Percentiles rank a stretch among this genome's conserved stretches.
These are phyloP conservation scores for Leptographium lundbergii DNA, from an alignment of 2,329 filamentous ascomycete genomes.

Conservation along the genomic window DNA sequence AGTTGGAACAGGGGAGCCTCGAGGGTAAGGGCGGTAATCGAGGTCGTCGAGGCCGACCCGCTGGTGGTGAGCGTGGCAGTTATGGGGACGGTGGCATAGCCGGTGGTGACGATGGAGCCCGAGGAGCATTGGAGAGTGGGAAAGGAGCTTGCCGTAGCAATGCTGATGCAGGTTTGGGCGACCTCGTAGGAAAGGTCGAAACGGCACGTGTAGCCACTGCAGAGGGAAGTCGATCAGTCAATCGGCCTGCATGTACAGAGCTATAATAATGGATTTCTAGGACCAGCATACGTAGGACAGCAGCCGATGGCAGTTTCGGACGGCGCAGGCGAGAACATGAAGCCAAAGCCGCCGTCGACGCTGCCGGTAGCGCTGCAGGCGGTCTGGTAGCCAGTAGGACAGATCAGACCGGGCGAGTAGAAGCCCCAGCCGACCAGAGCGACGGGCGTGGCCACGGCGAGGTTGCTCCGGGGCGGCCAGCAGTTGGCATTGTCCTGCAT, in stretches of 20 bases:
- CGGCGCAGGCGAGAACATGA: constrained; percentile 15
- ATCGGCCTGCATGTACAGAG: background rate
- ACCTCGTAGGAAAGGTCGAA: background rate
- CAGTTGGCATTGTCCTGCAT: constrained; percentile 11
- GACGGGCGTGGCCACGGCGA: background rate
- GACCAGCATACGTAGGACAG: constrained; percentile 14
- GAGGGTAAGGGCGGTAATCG: constrained; percentile 4
- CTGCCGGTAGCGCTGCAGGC: constrained; percentile 8
- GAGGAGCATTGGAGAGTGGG: constrained; percentile 10
- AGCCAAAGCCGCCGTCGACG: constrained; percentile 12
- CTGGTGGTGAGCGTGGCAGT: constrained; percentile 6
- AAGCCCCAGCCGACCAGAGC: constrained; percentile 11
- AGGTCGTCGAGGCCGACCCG: background rate
- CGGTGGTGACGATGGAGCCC: background rate
- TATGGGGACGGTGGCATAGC: constrained; percentile 1
- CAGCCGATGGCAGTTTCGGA: constrained; percentile 21
- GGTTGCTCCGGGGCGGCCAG: constrained; percentile 10
- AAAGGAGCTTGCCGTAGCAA: constrained; percentile 9
- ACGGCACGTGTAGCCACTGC: constrained; percentile 12
- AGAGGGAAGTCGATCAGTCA: no score
- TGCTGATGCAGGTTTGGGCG: constrained; percentile 7
- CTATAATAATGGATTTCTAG: no score
- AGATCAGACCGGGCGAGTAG: constrained; percentile 11
- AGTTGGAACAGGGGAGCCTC: constrained; percentile 20
- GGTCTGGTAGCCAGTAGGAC: constrained; percentile 10